Evolutionary conservation across 176 grass and related monocot genomes (phyloP).

Genomic region (Saccharum officinarum): DNA sequence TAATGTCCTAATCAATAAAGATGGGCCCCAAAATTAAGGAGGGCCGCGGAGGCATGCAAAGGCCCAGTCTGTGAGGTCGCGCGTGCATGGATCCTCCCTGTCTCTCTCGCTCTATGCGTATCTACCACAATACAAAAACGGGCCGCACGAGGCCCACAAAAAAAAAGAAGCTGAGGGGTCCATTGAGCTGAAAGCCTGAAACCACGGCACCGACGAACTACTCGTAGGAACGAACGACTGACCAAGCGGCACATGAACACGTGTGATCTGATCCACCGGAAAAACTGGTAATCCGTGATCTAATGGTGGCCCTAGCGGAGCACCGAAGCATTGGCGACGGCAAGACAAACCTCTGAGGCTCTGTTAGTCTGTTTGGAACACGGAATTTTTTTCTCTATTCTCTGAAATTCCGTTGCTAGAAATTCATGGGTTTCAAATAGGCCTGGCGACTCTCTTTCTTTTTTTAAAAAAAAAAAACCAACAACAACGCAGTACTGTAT

Average conservation of each 20-base stretch:
- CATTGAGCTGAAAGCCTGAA: neutral
- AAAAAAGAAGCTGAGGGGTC: neutral
- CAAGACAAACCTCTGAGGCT: neutral
- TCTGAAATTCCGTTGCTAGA: neutral
- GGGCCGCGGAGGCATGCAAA: neutral
- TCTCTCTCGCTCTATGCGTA: neutral
- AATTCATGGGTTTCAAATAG: neutral
- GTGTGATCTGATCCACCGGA: neutral
- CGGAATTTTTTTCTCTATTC: too few relatives aligned
- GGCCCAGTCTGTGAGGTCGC: neutral
- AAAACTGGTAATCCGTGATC: neutral
- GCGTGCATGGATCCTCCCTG: neutral
- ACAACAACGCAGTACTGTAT: too few relatives aligned
- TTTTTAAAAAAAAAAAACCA: too few relatives aligned
- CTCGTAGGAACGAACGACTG: neutral
- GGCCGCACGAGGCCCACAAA: neutral
- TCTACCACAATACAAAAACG: neutral
- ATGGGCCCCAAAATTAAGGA: neutral
- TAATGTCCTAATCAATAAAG: too few relatives aligned
- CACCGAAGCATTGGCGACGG: neutral
- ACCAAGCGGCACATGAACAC: neutral
- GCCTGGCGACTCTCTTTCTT: neutral
- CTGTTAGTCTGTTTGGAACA: too few relatives aligned
- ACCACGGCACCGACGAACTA: neutral
- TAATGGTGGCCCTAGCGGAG: neutral